Evolutionary conservation across 805 yeast genomes (phyloP), one percentile per base, ranked within the genome.

Genomic region (Yarrowia sp.): DNA sequence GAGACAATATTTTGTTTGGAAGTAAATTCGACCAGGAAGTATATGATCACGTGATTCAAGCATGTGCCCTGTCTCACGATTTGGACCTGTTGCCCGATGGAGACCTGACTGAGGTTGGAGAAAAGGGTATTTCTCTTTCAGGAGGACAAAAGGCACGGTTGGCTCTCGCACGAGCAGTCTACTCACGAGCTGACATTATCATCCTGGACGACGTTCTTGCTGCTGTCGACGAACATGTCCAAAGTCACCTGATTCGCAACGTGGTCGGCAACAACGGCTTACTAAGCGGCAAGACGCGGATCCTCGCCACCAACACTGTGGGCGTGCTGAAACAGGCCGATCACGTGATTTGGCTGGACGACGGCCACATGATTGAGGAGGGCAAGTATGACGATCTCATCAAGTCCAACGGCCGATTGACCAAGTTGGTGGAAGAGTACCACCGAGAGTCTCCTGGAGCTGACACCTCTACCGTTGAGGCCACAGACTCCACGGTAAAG

Each of bases 81-180:
- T 79, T 91, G 71, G 84, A 85, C 11, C 82, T 84, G 42, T 79
- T 92, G 40, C 88, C 89, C 4, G 91, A 87, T 49, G 92, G 95
- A 41, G 97, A 91, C 74, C 75, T 76, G 71, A 89, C 94, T 0
- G 97, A 92, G 77, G 89, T 91, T 72, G 97, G 97, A 70, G 97
- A 91, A 75, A 84, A 92, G 71, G 97, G 97, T 73, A 89, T 92
- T 68, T 91, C 95, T 0, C 79, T 91, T 55, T 89, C 95, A 14
- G 97, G 97, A 67, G 97, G 97, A 59, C 97, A 91, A 76, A 91
- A 91, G 80, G 95, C 97, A 0, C 85, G 97, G 75, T 87, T 91
- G 71, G 87, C 87, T 73, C 80, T 91, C 61, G 97, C 97, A 0
- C 84, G 97, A 73, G 90, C 95, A 1, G 91, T 89, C 0, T 91